Base-by-base conservation (phyloP, 2,329 filamentous ascomycete genomes). In the Exophiala xenobiotica region DNA sequence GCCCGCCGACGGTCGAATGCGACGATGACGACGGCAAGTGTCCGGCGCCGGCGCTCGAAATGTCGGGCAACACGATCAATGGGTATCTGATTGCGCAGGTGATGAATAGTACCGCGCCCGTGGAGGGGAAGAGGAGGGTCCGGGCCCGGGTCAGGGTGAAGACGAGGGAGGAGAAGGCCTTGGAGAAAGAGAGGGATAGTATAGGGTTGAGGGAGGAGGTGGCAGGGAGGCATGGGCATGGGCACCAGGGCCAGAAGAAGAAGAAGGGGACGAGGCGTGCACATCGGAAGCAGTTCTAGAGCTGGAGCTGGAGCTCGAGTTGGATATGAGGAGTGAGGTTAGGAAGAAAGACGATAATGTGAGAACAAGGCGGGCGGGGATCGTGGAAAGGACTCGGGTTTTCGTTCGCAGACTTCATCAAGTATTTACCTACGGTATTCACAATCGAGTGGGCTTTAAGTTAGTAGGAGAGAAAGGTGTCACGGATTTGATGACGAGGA, bases 1-100 rank as follows among this genome's bases (percentile, higher is more conserved):
- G 58, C 43, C 58, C 58, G 3, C 53, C 53, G 6, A 56, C 38
- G 11, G 56, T 55, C n/a, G 38, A 44, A 16, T 60, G 56, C 47
- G 22, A 39, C 12, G 48, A 41, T 1, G 47, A 49, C 16, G 52
- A 58, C 22, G 58, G 58, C 24, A 57, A 60, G 18, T 60, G 58
- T 33, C 58, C 55, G 8, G 40, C 40, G 23, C 38, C 37, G 23
- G 56, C 53, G 26, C 44, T 60, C 11, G 52, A 54, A 39, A 49
- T 27, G 7, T 50, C 46, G 5, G 47, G 51, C 26, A 54, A 60
- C 35, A 53, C 48, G 6, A 45, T 55, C 24, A 58, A 58, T 29
- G 58, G 56, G 14, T 56, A 56, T 18, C 29, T 58, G 42, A 53
- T 60, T 19, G 50, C 54, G 37, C 49, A 60, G 48, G 50, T 58